These are phyloP conservation scores for Euphorbia peplus DNA, from an alignment of 345 rosid species.

Conservation along the genomic window DNA sequence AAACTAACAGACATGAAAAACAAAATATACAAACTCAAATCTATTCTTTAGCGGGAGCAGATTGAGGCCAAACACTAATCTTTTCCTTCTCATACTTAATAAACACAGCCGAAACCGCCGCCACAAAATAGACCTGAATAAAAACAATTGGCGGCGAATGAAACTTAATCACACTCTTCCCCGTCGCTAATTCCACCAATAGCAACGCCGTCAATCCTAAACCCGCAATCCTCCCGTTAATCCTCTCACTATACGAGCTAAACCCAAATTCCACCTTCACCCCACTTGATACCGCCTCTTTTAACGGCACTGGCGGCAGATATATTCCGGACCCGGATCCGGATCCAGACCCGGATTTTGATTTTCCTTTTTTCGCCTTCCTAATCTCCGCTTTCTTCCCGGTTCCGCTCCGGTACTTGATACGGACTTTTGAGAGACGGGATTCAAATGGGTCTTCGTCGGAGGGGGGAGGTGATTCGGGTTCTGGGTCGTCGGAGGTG, in stretches of 20 bases:
- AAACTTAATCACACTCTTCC: conserved; percentile 69
- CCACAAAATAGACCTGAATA: conserved; percentile 67
- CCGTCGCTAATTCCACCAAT: conserved; percentile 86
- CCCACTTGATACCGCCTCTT: conserved; percentile 63
- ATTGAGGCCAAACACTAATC: conserved; percentile 67
- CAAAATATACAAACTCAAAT: background rate
- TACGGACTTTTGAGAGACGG: conserved; percentile 63
- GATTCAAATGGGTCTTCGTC: conserved; percentile 50
- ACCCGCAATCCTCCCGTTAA: conserved; percentile 71
- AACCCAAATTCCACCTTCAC: conserved; percentile 81
- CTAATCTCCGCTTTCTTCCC: conserved; percentile 88
- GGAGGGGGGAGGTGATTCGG: conserved; percentile 15
- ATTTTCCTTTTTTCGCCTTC: conserved; percentile 55
- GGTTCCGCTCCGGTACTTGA: conserved; percentile 63
- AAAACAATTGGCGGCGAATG: conserved; percentile 74
- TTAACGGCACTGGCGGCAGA: conserved; percentile 72
- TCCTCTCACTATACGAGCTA: conserved; percentile 60
- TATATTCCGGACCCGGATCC: conserved; percentile 38
- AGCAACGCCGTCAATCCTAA: conserved; percentile 71
- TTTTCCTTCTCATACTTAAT: conserved; percentile 76
- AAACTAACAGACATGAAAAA: background rate
- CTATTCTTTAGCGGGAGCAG: conserved; percentile 19
- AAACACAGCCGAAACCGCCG: conserved; percentile 58
- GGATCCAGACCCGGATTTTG: conserved; percentile 31
- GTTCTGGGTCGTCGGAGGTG: conserved; percentile 32